Evolutionary conservation across 2,329 filamentous ascomycete genomes (phyloP), one percentile per base, ranked within the genome.

Genomic region (Clonostachys chloroleuca): DNA sequence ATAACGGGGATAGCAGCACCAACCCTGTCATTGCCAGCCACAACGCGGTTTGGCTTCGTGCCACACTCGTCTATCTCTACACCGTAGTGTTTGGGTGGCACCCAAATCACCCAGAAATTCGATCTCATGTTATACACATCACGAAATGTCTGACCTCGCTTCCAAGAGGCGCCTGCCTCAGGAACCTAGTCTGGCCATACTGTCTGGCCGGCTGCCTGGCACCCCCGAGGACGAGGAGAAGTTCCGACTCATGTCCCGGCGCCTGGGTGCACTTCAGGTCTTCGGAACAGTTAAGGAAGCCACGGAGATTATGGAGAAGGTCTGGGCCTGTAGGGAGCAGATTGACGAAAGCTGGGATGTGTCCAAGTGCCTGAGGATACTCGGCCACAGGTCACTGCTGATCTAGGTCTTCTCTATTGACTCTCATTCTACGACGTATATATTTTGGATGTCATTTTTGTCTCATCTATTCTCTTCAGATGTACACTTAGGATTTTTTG

Each of bases 71-170:
- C 8, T 78, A 78, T 49, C 66, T 79, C 12, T 60, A 65, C 12
- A 69, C 76, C 5, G 72, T 78, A 17, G 63, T 76, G 4, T 69
- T 66, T 2, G 77, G 75, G 5, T 79, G 74, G 75, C 73, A 76
- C 50, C 74, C 74, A 1, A 65, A 66, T 1, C 68, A 62, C 42
- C 57, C 61, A 0, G 73, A 75, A 44, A 67, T 77, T 3, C 62
- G 62, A 4, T 49, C 52, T 20, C 51, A 60, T 18, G 58, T 72
- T 52, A 40, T 55, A 50, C 59, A 53, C 36, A 61, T 65, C 47
- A 63, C 63, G 1, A 56, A 64, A 12, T 55, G 72, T 44, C 54
- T 76, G 8, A 50, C 56, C 13, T 52, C 52, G 37, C 52, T 68
- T 4, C 60, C 62, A 7, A 47, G 49, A 13, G 59, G 59, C 42